Evolutionary conservation across 176 grass and related monocot species (phyloP).

Genomic region (Carex littledalei): DNA sequence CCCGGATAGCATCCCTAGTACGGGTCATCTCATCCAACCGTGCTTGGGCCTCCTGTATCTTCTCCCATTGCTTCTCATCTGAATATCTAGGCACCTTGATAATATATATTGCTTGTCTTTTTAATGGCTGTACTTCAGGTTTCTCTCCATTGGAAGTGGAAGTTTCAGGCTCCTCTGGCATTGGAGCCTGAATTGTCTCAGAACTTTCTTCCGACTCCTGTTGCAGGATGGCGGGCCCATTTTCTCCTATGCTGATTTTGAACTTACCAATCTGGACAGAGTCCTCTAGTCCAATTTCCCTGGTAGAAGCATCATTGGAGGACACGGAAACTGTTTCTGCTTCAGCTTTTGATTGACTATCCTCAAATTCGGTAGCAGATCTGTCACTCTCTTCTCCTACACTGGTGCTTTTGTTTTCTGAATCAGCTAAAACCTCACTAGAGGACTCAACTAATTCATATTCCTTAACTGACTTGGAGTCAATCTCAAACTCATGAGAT

Average conservation of each 20-base stretch:
- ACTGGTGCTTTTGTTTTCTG: conserved; percentile 2
- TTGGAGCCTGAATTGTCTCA: conserved; percentile 10
- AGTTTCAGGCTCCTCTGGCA: conserved; percentile 6
- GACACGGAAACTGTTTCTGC: conserved; percentile 5
- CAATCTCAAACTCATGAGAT: conserved; percentile 16
- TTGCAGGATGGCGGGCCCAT: conserved; percentile 24
- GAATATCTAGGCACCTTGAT: conserved; percentile 60
- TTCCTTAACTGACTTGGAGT: conserved; percentile 25
- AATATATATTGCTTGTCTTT: conserved; percentile 30
- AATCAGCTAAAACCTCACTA: conserved; percentile 35
- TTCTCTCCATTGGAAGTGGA: conserved; percentile 28
- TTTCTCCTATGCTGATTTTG: conserved; percentile 32
- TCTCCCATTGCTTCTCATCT: conserved; percentile 55
- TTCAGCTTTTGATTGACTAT: conserved; percentile 28
- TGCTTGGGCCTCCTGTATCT: conserved; percentile 48
- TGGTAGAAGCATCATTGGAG: conserved; percentile 8
- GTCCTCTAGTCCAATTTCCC: conserved; percentile 14
- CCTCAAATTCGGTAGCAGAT: background rate
- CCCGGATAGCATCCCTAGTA: conserved; percentile 61
- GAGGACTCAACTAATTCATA: conserved; percentile 26
- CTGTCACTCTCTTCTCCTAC: conserved; percentile 13
- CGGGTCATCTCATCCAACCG: conserved; percentile 59
- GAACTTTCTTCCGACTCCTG: conserved; percentile 21
- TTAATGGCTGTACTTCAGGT: conserved; percentile 23
- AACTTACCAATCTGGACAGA: conserved; percentile 22